These are phyloP conservation scores for Boletus barrowsii DNA, from an alignment of 768 basidiomycete genomes.

Conservation along the genomic window DNA sequence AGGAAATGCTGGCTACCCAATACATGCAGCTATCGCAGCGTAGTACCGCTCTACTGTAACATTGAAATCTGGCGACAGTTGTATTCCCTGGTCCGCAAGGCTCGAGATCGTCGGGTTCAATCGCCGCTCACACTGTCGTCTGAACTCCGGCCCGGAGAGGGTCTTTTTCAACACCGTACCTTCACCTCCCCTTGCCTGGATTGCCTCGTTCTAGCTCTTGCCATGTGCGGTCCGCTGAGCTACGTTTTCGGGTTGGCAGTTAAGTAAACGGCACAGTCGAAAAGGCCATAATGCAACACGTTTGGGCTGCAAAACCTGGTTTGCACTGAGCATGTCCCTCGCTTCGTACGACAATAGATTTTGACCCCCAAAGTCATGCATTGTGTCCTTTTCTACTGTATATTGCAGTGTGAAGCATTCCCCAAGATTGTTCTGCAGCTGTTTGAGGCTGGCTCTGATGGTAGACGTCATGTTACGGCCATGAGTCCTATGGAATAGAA, in stretches of 20 bases:
- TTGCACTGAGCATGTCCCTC: conserved; percentile 8
- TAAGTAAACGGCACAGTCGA: conserved; percentile 6
- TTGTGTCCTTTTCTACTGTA: conserved; percentile 28
- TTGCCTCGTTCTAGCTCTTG: neutral
- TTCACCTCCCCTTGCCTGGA: neutral
- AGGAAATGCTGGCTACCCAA: too few species aligned
- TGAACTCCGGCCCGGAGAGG: too few species aligned
- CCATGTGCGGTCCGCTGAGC: conserved; percentile 2
- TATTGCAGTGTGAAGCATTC: neutral
- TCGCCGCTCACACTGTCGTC: neutral
- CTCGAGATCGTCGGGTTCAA: too few species aligned
- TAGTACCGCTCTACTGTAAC: too few species aligned
- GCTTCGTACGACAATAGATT: conserved; percentile 11
- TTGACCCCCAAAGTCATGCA: conserved; percentile 24
- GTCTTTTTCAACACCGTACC: neutral
- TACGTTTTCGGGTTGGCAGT: conserved; percentile 11
- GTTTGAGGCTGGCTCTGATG: neutral
- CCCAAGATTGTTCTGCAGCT: conserved; percentile 5
- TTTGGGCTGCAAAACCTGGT: conserved; percentile 19
- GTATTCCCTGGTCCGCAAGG: neutral
- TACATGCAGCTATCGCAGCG: too few species aligned
- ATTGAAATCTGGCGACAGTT: too few species aligned
- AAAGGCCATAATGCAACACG: conserved; percentile 25
- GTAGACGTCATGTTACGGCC: neutral
- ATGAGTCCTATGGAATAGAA: neutral